A percentile compares a stretch with the other conserved stretches of the same genome.
These are phyloP conservation scores for Azolla pinnata DNA, from an alignment of 75 land plant species.

Conservation along the genomic window DNA sequence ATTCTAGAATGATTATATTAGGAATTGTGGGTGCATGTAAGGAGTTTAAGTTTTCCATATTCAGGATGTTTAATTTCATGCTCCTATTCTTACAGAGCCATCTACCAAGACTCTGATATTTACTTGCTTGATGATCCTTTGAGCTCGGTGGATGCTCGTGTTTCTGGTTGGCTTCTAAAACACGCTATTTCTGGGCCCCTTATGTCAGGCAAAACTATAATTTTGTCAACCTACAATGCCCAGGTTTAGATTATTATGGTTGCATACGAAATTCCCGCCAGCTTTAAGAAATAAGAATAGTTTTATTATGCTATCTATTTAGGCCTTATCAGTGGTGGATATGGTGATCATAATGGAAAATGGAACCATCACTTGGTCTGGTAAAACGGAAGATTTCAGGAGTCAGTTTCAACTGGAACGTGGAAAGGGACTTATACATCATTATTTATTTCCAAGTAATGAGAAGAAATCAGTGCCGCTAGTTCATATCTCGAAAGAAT, in stretches of 20 bases:
- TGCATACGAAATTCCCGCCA: no score
- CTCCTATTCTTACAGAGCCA: slow-evolving; percentile 45
- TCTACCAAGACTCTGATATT: slow-evolving; percentile 69
- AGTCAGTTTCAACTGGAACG: not conserved
- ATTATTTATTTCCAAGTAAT: not conserved
- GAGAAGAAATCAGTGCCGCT: not conserved
- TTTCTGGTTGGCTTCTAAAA: slow-evolving; percentile 56
- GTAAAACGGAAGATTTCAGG: slow-evolving; percentile 59
- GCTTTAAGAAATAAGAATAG: no score
- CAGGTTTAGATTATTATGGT: no score
- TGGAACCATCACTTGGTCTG: slow-evolving; percentile 56
- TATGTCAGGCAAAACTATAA: slow-evolving; percentile 47
- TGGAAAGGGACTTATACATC: not conserved
- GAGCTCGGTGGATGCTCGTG: slow-evolving; percentile 97
- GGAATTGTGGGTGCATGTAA: not conserved
- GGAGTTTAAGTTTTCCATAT: not conserved
- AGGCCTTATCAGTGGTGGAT: slow-evolving; percentile 76
- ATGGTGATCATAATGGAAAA: slow-evolving; percentile 73
- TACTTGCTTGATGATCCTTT: slow-evolving; percentile 83
- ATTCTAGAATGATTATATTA: no score
- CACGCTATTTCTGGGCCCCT: slow-evolving; percentile 59
- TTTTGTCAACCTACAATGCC: slow-evolving; percentile 70
- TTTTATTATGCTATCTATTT: no score
- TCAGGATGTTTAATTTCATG: not conserved
- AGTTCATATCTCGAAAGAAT: no score